Evolutionary conservation across 257 asterid species (phyloP), one percentile per base, ranked within the genome.

Genomic region (Henckelia pumila): DNA sequence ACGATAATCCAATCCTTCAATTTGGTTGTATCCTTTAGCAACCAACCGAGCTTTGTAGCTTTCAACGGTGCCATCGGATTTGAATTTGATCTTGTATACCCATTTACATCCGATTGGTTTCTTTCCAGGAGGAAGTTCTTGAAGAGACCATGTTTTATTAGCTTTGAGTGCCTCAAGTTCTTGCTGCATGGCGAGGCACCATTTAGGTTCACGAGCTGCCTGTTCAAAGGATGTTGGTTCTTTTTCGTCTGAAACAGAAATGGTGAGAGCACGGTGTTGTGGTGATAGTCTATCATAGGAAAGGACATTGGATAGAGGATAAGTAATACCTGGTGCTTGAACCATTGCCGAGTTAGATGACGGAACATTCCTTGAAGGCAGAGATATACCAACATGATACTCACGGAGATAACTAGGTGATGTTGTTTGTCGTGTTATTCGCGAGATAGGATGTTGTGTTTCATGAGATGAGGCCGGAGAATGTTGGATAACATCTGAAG

Each of bases 361-460:
- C 7, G 25, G 32, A 7, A 6, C 7, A 1, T 13, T 22, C n/a
- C 33, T 59, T 59, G 19, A 59, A 8, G 63, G 33, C 21, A 59
- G 63, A 16, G 35, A 8, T 21, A 59, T 59, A 23, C 63, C 63
- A 25, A n/a, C 65, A 60, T 60, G 65, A 60, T 60, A 60, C 49
- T 60, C 65, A 13, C 49, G 65, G 1, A 60, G 65, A 60, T 60
- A 60, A 3, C 50, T 6, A 25, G 49, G 65, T 60, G 65, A 1
- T 29, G 19, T 10, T 25, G 65, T 60, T 13, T 44, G 0, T 4
- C 16, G 8, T 17, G 25, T 25, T 11, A 19, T 1, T 9, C 47
- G 65, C 2, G 47, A 30, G 0, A 23, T 0, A 60, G 24, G 49
- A 5, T 6, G 14, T 11, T 60, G 50, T 14, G 20, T 16, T 7